phyloP scores from a whole-genome alignment of 805 yeast genomes.

The Candida boleticola region DNA sequence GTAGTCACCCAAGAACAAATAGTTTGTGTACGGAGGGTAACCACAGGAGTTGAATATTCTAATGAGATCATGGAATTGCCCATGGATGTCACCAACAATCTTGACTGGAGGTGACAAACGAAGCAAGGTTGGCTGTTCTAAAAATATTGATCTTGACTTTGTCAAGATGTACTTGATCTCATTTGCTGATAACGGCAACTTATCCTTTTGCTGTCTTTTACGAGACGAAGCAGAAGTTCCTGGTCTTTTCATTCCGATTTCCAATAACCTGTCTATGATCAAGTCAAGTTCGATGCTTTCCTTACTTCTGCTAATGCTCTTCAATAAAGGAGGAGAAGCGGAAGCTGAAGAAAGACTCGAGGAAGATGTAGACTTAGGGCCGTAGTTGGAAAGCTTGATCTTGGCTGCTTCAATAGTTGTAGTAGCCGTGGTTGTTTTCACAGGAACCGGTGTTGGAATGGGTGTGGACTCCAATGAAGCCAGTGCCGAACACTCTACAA shows the following conservation, averaged over 20 bases:
- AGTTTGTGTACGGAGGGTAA: constrained; percentile 56
- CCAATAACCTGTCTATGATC: constrained; percentile 58
- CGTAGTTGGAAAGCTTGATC: background rate
- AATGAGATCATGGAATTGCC: constrained; percentile 53
- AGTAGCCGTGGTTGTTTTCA: background rate
- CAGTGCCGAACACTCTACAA: constrained; percentile 29
- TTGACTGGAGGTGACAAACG: constrained; percentile 76
- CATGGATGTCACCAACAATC: constrained; percentile 83
- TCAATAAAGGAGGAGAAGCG: constrained; percentile 13
- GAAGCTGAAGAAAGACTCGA: constrained; percentile 16
- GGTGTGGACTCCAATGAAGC: constrained; percentile 18
- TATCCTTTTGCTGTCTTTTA: constrained; percentile 30
- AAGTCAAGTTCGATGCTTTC: constrained; percentile 50
- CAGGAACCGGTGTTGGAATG: constrained; percentile 8
- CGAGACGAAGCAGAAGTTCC: constrained; percentile 4
- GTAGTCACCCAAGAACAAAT: constrained; percentile 56
- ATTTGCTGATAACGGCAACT: constrained; percentile 48
- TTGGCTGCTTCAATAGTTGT: background rate
- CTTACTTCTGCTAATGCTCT: constrained; percentile 4
- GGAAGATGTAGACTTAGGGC: constrained; percentile 9
- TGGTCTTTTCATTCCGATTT: constrained; percentile 37
- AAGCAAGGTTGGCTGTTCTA: constrained; percentile 63
- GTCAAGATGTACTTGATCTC: constrained; percentile 60
- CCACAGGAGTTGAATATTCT: constrained; percentile 59
- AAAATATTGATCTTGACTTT: constrained; percentile 56